phyloP scores from a whole-genome alignment of 495 filamentous ascomycete species.

The Penicillium coprophilum region DNA sequence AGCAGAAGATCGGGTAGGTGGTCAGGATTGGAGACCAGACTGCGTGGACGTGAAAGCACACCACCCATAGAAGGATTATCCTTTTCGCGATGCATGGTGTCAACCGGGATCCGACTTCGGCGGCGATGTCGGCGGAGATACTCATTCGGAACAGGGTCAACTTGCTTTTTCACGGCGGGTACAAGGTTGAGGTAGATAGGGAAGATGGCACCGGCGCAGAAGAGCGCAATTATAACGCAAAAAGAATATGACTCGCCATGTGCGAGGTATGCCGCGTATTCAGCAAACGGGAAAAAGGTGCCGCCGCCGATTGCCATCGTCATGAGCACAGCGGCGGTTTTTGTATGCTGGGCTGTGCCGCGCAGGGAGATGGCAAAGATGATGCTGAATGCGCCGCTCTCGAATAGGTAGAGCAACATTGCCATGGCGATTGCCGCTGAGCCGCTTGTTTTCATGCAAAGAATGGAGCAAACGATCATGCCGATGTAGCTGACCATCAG shows the following conservation, averaged over 20 bases:
- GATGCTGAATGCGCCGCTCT: conserved; percentile 61
- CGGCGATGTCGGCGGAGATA: conserved; percentile 40
- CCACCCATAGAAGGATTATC: conserved; percentile 37
- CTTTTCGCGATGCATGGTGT: conserved; percentile 33
- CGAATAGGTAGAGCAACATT: conserved; percentile 60
- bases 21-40: conserved; percentile 35
- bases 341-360: conserved; percentile 60
- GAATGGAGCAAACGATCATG: conserved; percentile 53
- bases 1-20: conserved; percentile 31
- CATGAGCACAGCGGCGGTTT: conserved; percentile 54
- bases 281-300: conserved; percentile 55
- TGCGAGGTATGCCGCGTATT: conserved; percentile 44
- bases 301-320: conserved; percentile 59
- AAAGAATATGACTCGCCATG: conserved; percentile 50
- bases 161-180: conserved; percentile 57
- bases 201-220: conserved; percentile 56
- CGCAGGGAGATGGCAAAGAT: conserved; percentile 62
- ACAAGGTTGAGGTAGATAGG: conserved; percentile 60
- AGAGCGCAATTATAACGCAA: conserved; percentile 58
- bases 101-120: conserved; percentile 20
- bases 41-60: conserved; percentile 42
- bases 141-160: conserved; percentile 56
- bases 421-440: conserved; percentile 48
- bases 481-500: conserved; percentile 56
- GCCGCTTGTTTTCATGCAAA: conserved; percentile 55